A percentile compares a stretch with the other conserved stretches of the same genome.
phyloP scores from a whole-genome alignment of 306 rosid species.

The Vicia villosa region DNA sequence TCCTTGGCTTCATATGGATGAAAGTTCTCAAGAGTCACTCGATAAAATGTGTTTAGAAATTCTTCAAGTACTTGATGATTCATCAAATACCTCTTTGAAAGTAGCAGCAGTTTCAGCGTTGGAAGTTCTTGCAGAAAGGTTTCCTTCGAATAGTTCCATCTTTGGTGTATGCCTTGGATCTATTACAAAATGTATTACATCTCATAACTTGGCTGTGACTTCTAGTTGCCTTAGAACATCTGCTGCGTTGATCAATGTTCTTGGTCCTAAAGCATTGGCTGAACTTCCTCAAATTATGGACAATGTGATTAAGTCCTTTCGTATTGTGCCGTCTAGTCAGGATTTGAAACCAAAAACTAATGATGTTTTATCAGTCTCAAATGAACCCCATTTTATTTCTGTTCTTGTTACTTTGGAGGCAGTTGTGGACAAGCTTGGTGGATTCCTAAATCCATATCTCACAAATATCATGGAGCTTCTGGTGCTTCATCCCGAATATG shows the following conservation, averaged over 20 bases:
- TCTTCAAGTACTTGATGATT: constrained; percentile 58
- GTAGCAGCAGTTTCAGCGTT: constrained; percentile 83
- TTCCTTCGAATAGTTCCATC: constrained; percentile 60
- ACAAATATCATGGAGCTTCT: constrained; percentile 64
- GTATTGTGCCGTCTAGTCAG: constrained; percentile 40
- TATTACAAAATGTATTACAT: constrained; percentile 53
- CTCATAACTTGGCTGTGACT: constrained; percentile 50
- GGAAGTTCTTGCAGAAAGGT: constrained; percentile 67
- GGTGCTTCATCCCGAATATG: constrained; percentile 66
- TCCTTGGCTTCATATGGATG: constrained; percentile 59
- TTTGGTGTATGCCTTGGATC: constrained; percentile 62
- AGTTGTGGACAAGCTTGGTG: constrained; percentile 79
- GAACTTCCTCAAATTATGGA: constrained; percentile 85
- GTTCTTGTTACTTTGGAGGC: constrained; percentile 74
- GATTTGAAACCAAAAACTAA: constrained; percentile 39
- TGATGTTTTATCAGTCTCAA: constrained; percentile 40
- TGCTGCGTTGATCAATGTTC: constrained; percentile 73
- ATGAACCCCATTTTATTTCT: constrained; percentile 56
- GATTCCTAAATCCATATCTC: constrained; percentile 80
- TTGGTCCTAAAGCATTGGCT: constrained; percentile 76
- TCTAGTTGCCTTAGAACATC: constrained; percentile 76
- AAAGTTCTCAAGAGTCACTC: constrained; percentile 57
- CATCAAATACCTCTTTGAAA: constrained; percentile 63
- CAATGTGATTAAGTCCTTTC: constrained; percentile 58
- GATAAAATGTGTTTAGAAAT: constrained; percentile 60